Conservation (phyloP, 108 stramenopile species). For the Nitzschia sp. region DNA sequence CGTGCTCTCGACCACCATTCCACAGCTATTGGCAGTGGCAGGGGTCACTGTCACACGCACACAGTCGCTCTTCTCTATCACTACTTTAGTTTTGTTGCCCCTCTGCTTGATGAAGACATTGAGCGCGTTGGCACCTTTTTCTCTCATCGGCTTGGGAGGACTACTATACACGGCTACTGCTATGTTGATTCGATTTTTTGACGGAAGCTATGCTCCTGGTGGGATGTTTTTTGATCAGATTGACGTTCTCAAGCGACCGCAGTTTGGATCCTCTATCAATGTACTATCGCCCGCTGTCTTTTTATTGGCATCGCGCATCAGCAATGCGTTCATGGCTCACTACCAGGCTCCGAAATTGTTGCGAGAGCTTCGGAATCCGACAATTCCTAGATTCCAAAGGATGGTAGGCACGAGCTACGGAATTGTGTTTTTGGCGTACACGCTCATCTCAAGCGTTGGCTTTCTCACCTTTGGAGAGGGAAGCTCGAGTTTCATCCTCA, state of each 20-base stretch:
- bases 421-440: slow-evolving; percentile 55
- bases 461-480: slow-evolving; percentile 86
- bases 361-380: slow-evolving; percentile 83
- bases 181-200: slow-evolving; percentile 69
- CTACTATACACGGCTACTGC: slow-evolving; percentile 77
- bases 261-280: slow-evolving; percentile 17
- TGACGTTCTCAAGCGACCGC: not conserved
- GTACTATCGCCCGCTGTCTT: slow-evolving; percentile 38
- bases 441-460: slow-evolving; percentile 58
- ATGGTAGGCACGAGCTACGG: slow-evolving; percentile 76
- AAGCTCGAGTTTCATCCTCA: slow-evolving; percentile 77
- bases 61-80: slow-evolving; percentile 48
- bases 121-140: slow-evolving; percentile 77
- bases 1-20: slow-evolving; percentile 85
- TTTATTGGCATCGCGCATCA: slow-evolving; percentile 85
- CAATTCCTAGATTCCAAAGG: slow-evolving; percentile 68
- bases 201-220: slow-evolving; percentile 55
- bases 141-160: slow-evolving; percentile 76
- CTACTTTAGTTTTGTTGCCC: slow-evolving; percentile 76
- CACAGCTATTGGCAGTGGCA: slow-evolving; percentile 32
- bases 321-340: slow-evolving; percentile 92
- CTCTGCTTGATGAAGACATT: slow-evolving; percentile 87
- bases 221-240: slow-evolving; percentile 18
- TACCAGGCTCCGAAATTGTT: slow-evolving; percentile 92
- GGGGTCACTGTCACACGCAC: slow-evolving; percentile 6